Percentiles rank a stretch among this genome's conserved stretches.
phyloP scores from a whole-genome alignment of 495 filamentous ascomycete genomes.

The Aspergillus homomorphus region DNA sequence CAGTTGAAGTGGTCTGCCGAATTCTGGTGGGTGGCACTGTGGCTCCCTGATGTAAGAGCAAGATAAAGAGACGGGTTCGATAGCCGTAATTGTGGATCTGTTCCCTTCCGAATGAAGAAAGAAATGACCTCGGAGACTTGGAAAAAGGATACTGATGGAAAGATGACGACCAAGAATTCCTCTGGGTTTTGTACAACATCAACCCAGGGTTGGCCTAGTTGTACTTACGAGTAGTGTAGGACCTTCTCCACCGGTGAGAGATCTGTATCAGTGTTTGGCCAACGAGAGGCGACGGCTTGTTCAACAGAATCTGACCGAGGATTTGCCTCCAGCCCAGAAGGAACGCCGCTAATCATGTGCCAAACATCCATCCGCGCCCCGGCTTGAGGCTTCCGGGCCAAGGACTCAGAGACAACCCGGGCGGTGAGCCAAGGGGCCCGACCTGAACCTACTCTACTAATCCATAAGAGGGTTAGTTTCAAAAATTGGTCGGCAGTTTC shows the following conservation, averaged over 20 bases:
- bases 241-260: background rate
- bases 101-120: slow-evolving; percentile 8
- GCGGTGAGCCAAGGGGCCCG: slow-evolving; percentile 11
- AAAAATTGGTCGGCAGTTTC: slow-evolving; percentile 4
- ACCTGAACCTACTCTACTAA: background rate
- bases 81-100: slow-evolving; percentile 24
- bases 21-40: background rate
- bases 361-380: background rate
- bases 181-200: slow-evolving; percentile 2
- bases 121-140: slow-evolving; percentile 4
- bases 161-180: slow-evolving; percentile 5
- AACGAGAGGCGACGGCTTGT: background rate
- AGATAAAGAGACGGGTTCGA: slow-evolving; percentile 14
- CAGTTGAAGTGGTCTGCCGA: background rate
- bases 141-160: slow-evolving; percentile 4
- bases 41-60: slow-evolving; percentile 17
- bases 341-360: background rate
- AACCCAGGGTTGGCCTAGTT: background rate
- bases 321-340: background rate
- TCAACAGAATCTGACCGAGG: background rate
- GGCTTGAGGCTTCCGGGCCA: background rate
- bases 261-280: background rate
- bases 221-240: background rate
- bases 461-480: slow-evolving; percentile 4
- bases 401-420: slow-evolving; percentile 12